Conservation (phyloP, 202 grass and related monocot genomes). For the Zizania palustris region DNA sequence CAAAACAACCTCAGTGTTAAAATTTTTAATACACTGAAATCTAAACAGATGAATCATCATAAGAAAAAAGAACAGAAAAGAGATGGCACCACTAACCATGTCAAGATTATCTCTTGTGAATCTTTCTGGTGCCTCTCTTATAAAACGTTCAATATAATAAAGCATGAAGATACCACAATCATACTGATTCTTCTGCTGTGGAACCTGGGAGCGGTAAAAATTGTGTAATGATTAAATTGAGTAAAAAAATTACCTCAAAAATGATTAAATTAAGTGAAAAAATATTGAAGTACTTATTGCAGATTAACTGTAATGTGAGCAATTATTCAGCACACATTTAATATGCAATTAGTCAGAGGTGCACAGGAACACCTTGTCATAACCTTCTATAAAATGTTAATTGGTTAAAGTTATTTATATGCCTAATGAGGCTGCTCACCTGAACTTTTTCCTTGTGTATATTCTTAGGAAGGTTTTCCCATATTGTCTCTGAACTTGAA, state of each 20-base stretch:
- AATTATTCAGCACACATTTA: not conserved
- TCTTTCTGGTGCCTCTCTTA: slow-evolving; percentile 73
- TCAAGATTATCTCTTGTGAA: slow-evolving; percentile 56
- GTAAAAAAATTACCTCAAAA: slow-evolving; percentile 9
- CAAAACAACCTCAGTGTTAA: slow-evolving; percentile 22
- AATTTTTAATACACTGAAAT: slow-evolving; percentile 1
- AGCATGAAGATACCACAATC: slow-evolving; percentile 96
- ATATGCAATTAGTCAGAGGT: not conserved
- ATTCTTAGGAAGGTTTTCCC: slow-evolving; percentile 49
- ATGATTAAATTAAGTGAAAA: slow-evolving; percentile 20
- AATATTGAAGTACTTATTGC: slow-evolving; percentile 30
- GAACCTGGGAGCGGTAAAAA: slow-evolving; percentile 65
- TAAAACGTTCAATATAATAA: slow-evolving; percentile 74
- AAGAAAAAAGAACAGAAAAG: slow-evolving; percentile 30
- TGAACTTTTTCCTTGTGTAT: slow-evolving; percentile 57
- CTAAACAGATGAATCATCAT: slow-evolving; percentile 38
- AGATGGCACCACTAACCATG: slow-evolving; percentile 50
- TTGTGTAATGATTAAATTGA: slow-evolving; percentile 23
- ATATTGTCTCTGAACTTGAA: slow-evolving; percentile 52
- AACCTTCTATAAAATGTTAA: not conserved
- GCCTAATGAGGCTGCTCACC: slow-evolving; percentile 35
- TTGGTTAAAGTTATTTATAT: not conserved
- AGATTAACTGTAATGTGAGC: not conserved
- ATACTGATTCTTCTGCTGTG: slow-evolving; percentile 78
- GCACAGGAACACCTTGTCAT: not conserved